Evolutionary conservation across 75 land plant genomes (phyloP), one percentile per base, ranked within the genome.

Genomic region (Pseudotsuga menziesii): DNA sequence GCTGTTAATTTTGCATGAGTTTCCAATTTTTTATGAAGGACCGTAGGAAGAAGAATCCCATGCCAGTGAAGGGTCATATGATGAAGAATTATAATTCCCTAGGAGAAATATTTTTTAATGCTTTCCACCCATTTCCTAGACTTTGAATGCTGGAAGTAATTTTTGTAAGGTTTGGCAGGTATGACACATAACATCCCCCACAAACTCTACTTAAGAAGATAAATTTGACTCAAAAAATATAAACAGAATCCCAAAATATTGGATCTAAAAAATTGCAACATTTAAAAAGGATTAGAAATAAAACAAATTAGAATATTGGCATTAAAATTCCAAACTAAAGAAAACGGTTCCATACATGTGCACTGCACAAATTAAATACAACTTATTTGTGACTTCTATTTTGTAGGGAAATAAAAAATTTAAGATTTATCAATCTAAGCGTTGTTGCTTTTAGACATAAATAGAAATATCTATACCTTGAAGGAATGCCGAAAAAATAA

Each of bases 151-250:
- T 19, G 7, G 29, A 36, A 1, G 48, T 36, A 67, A 19, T 36
- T 3, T 48, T 48, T 19, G 72, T 1, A 69, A 36, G 72, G 39
- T 41, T 36, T n/a, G 25, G 48, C 44, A 41, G 35, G 72, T 69
- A n/a, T 41, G 52, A 25, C 72, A 69, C 72, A 69, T 39, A 69
- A 69, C 41, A 69, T 69, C 19, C 72, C n/a, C 72, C 72, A 69
- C 39, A 41, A 36, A 20, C 48, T 41, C 52, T 69, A 20, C 52
- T 69, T 48, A 19, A 41, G n/a, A 39, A 69, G 12, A 36, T 36
- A 39, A 41, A 69, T 7, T 4, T 5, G 41, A 9, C 72, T 69
- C 72, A 69, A 13, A 16, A 69, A 41, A 69, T 4, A 41, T 69
- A 39, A 69, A 41, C 72, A 41, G 22, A 69, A 69, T 44, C 23